Evolutionary conservation across 2,329 filamentous ascomycete species (phyloP), one percentile per base, ranked within the genome.

Genomic region (Aaosphaeria pasadenensis): DNA sequence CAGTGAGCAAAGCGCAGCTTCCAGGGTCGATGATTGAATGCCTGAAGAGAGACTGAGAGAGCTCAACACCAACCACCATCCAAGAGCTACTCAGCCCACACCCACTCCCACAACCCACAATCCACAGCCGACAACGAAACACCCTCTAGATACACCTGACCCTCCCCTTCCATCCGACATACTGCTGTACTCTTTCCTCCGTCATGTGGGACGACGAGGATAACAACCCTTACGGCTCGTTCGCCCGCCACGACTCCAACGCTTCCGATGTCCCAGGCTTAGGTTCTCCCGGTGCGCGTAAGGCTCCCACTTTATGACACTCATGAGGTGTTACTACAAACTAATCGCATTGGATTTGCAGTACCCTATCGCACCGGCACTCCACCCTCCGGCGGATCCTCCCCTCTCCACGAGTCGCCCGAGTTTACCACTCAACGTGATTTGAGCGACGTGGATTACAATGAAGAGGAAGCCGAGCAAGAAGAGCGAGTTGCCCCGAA

Each of bases 151-250:
- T 36, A 9, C 33, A 36, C 33, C n/a, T n/a, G 7, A 9, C 39
- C 39, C 39, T 40, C 39, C 29, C 41, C 11, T 43, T 43, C 24
- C 29, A 7, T 29, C 9, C 30, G 30, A 35, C 13, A 30, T 29
- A 30, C 28, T 11, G 6, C 24, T 40, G 11, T 11, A 11, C 11
- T 6, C 35, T 28, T 32, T 31, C 24, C 43, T 36, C 42, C 59
- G 50, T 62, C 59, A 97, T 97, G 92, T 97, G 92, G 92, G 95
- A 96, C 80, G 91, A 97, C 78, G 92, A 97, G 75, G 90, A 97
- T 68, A 97, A 97, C 75, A 97, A 97, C 71, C 92, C 92, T 5
- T 96, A 97, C 67, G 91, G 91, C 63, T 92, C 89, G 71, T 96
- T 95, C 76, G 89, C 94, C 71, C 87, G 88, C 62, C 85, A 89